phyloP scores from a whole-genome alignment of 495 filamentous ascomycete genomes.

The Bacidia gigantensis region DNA sequence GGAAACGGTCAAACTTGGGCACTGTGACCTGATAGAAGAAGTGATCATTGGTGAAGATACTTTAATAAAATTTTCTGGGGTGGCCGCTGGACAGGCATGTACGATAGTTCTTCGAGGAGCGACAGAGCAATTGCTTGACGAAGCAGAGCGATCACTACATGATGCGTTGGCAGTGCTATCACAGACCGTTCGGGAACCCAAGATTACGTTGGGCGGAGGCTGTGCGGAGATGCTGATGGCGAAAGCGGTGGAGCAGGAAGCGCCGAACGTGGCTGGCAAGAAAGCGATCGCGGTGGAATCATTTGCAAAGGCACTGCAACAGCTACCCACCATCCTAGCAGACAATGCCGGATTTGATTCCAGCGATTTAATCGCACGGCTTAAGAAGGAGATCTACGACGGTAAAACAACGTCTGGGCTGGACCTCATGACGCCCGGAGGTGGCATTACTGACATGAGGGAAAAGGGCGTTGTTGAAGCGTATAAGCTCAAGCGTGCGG shows the following conservation, averaged over 20 bases:
- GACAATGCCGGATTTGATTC: slow-evolving; percentile 96
- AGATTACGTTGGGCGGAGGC: slow-evolving; percentile 86
- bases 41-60: slow-evolving; percentile 96
- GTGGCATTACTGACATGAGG: slow-evolving; percentile 91
- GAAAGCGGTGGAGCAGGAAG: slow-evolving; percentile 88
- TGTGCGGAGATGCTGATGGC: slow-evolving; percentile 99
- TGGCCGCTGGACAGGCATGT: slow-evolving; percentile 86
- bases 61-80: slow-evolving; percentile 91
- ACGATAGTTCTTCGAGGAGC: slow-evolving; percentile 94
- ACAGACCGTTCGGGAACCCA: slow-evolving; percentile 88
- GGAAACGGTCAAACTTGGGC: slow-evolving; percentile 87
- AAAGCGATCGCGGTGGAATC: slow-evolving; percentile 85
- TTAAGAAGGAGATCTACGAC: slow-evolving; percentile 86
- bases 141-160: slow-evolving; percentile 90
- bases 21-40: slow-evolving; percentile 93
- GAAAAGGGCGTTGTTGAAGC: slow-evolving; percentile 95
- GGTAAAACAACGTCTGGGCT: slow-evolving; percentile 84
- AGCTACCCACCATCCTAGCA: slow-evolving; percentile 90
- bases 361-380: slow-evolving; percentile 78
- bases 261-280: slow-evolving; percentile 90
- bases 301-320: slow-evolving; percentile 77
- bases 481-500: slow-evolving; percentile 95
- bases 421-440: slow-evolving; percentile 78
- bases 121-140: slow-evolving; percentile 90
- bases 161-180: slow-evolving; percentile 94